Conservation (phyloP, 2,329 filamentous ascomycete species). For the Neophaeococcomyces mojaviensis region DNA sequence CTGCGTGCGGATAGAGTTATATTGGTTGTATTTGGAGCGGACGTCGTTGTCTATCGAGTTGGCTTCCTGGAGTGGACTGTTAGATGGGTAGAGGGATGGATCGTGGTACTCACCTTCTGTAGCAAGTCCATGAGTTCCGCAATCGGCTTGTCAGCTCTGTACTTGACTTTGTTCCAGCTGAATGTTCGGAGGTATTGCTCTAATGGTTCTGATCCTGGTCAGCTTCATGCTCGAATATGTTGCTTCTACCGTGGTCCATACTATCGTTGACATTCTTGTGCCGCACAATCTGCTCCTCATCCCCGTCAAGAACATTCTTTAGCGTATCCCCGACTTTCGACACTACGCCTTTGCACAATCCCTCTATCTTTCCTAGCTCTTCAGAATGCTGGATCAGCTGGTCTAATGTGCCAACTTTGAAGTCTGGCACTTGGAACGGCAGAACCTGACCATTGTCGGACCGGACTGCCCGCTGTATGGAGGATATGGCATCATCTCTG, state of each 20-base stretch:
- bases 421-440: conserved; percentile 78
- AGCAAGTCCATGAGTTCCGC: conserved; percentile 78
- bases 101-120: conserved; percentile 59
- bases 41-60: conserved; percentile 91
- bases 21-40: conserved; percentile 88
- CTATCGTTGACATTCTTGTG: conserved; percentile 94
- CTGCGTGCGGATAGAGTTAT: conserved; percentile 82
- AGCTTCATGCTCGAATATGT: not conserved
- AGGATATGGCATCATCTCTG: conserved; percentile 70
- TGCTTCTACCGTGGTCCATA: conserved; percentile 39
- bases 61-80: conserved; percentile 56
- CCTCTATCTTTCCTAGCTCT: conserved; percentile 81
- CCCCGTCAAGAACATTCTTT: conserved; percentile 71
- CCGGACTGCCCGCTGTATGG: conserved; percentile 64
- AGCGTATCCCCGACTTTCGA: conserved; percentile 83
- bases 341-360: conserved; percentile 71
- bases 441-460: conserved; percentile 68
- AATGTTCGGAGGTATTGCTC: conserved; percentile 87
- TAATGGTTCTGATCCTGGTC: conserved; percentile 64
- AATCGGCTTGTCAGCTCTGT: conserved; percentile 84
- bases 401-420: conserved; percentile 97
- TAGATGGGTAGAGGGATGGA: not conserved
- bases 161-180: conserved; percentile 96
- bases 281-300: conserved; percentile 71
- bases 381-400: conserved; percentile 93